phyloP scores from a whole-genome alignment of 139 green algal genomes.

The Haematococcus lacustris region DNA sequence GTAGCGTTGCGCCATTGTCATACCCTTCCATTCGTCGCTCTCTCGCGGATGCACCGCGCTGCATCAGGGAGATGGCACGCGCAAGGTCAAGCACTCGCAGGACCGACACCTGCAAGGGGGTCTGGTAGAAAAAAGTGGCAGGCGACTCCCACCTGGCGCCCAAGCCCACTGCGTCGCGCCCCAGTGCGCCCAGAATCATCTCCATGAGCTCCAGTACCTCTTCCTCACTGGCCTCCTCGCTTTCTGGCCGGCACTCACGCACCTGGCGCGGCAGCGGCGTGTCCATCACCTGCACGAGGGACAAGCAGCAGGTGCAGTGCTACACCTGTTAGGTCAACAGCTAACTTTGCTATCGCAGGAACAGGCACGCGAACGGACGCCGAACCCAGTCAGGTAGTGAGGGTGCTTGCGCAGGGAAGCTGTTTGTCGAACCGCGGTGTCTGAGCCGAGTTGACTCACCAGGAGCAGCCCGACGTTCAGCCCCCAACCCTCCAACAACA shows the following conservation, averaged over 20 bases:
- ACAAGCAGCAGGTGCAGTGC: too few species aligned
- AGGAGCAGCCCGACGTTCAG: constrained; percentile 72
- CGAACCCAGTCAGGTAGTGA: too few species aligned
- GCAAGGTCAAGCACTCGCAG: too few species aligned
- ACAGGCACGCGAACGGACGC: too few species aligned
- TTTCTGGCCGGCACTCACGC: constrained; percentile 43
- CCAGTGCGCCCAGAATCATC: constrained; percentile 84
- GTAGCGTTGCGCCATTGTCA: constrained; percentile 60
- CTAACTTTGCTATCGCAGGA: too few species aligned
- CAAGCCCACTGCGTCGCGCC: constrained; percentile 70
- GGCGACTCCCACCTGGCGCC: constrained; percentile 25
- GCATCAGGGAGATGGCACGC: too few species aligned
- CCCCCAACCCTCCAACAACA: constrained; percentile 73
- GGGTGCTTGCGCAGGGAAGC: too few species aligned
- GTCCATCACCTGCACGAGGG: constrained; percentile 61
- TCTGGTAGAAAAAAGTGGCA: too few species aligned
- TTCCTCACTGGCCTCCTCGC: constrained; percentile 48
- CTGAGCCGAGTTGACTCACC: too few species aligned
- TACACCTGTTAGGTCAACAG: too few species aligned
- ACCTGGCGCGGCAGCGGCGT: constrained; percentile 59
- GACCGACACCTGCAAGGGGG: too few species aligned
- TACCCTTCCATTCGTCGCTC: constrained; percentile 70
- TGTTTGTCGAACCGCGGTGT: too few species aligned
- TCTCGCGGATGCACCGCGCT: constrained; percentile 72
- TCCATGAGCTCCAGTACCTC: constrained; percentile 86